Base-by-base conservation (phyloP, 2,329 filamentous ascomycete genomes). In the Sarocladiaceae sp. region DNA sequence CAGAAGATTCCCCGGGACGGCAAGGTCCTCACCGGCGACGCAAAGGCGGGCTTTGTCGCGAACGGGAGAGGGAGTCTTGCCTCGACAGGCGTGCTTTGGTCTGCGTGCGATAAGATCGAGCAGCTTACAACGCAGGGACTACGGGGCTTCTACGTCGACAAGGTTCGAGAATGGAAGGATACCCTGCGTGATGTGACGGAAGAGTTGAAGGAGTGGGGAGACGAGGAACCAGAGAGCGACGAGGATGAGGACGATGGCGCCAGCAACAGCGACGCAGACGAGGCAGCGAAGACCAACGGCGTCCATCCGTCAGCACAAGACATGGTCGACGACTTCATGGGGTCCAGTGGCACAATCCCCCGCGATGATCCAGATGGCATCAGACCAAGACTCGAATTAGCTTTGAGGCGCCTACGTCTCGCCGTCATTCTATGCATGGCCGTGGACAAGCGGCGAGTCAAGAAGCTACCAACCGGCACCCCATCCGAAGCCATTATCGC, bases 191-290 rank as follows among this genome's bases (percentile, higher is more conserved):
- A 97, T 71, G 87, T 90, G 0, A 80, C 95, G 59, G 82, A 88
- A 56, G 93, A 97, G 70, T 68, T 97, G 57, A 89, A 90, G 64
- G 90, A 93, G 60, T 97, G 92, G 90, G 83, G 86, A 18, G 87
- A 90, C 1, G 87, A 90, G 60, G 79, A 82, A 10, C 77, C 79
- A 0, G 80, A 82, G 3, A 82, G 83, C 1, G 83, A 83, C 1
- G 80, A 82, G 3, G 83, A 83, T 1, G 83, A 83, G 2, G 77
- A 79, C 13, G 73, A 78, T 0, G 75, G 79, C 22, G 72, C 70
- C 29, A 74, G 83, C 1, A 74, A 66, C 17, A 66, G 64, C 28
- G 67, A 66, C 4, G 65, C 63, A 17, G 60, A 64, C 18, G 66
- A 69, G 10, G 40, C 17, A 6, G 40, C 22, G n/a, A n/a, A 68